A percentile compares a stretch with the other conserved stretches of the same genome.
These are phyloP conservation scores for Phaffia australis DNA, from an alignment of 768 basidiomycete genomes.

Conservation along the genomic window DNA sequence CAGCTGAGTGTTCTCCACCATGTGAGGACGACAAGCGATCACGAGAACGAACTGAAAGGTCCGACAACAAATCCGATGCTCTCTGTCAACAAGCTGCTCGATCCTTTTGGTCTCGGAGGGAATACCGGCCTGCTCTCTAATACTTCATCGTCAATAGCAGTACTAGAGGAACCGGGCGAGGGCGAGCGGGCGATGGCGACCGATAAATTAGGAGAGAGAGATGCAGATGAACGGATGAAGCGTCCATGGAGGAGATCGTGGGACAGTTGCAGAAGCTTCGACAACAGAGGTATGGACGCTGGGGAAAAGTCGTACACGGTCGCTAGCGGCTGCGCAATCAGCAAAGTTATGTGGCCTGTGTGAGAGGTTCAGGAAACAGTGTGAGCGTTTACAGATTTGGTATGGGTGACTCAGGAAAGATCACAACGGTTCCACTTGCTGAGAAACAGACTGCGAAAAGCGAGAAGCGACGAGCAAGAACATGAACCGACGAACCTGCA, in stretches of 20 bases:
- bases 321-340: slow-evolving; percentile 1
- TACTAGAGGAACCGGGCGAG: not conserved
- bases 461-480: not conserved
- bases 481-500: not conserved
- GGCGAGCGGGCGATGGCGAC: not conserved
- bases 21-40: not conserved
- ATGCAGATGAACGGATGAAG: not conserved
- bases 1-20: no score
- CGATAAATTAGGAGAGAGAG: not conserved
- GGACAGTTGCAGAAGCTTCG: not conserved
- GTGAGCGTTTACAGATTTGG: not conserved
- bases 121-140: not conserved
- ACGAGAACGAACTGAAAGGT: not conserved
- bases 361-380: not conserved
- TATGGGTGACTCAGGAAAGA: no score
- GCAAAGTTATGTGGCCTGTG: slow-evolving; percentile 20
- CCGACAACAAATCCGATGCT: not conserved
- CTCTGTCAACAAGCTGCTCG: not conserved
- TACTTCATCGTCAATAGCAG: not conserved
- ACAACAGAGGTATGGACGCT: slow-evolving; percentile 12
- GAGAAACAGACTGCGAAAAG: not conserved
- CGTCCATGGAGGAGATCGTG: not conserved
- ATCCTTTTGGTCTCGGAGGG: not conserved
- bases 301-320: slow-evolving; percentile 17
- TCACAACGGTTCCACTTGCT: not conserved